phyloP scores from a whole-genome alignment of 768 basidiomycete genomes.

The Strobilomyces confusus region DNA sequence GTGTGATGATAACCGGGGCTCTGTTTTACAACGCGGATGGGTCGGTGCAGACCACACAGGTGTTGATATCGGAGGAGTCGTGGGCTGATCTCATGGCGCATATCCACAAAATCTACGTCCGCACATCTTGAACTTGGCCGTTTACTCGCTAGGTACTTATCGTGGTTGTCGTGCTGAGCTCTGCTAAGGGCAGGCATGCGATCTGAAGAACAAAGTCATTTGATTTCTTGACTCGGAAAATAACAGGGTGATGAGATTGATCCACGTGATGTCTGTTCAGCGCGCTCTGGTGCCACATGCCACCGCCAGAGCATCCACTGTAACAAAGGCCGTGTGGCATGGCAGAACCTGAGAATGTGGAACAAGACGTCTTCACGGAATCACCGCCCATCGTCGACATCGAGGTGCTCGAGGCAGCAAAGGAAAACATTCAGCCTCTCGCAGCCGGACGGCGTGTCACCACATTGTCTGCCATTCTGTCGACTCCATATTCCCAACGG shows the following conservation, averaged over 20 bases:
- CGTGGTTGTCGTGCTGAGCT: too few species aligned
- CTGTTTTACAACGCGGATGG: conserved; percentile 8
- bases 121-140: background rate
- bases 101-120: conserved; percentile 5
- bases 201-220: too few species aligned
- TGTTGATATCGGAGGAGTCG: conserved; percentile 1
- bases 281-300: background rate
- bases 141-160: background rate
- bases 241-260: too few species aligned
- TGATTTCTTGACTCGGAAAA: too few species aligned
- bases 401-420: conserved; percentile 76
- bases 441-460: conserved; percentile 77
- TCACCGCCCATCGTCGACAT: conserved; percentile 62
- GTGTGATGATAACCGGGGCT: background rate
- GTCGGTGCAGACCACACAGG: background rate
- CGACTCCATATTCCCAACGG: conserved; percentile 74
- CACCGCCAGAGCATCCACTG: background rate
- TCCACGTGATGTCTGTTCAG: conserved; percentile 18
- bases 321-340: conserved; percentile 12
- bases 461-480: conserved; percentile 65
- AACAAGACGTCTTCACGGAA: conserved; percentile 43
- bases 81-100: conserved; percentile 9
- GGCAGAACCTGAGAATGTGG: conserved; percentile 19
- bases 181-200: too few species aligned
- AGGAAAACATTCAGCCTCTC: conserved; percentile 84